Base-by-base conservation (phyloP, 768 basidiomycete species). In the Phylloporus sp. region DNA sequence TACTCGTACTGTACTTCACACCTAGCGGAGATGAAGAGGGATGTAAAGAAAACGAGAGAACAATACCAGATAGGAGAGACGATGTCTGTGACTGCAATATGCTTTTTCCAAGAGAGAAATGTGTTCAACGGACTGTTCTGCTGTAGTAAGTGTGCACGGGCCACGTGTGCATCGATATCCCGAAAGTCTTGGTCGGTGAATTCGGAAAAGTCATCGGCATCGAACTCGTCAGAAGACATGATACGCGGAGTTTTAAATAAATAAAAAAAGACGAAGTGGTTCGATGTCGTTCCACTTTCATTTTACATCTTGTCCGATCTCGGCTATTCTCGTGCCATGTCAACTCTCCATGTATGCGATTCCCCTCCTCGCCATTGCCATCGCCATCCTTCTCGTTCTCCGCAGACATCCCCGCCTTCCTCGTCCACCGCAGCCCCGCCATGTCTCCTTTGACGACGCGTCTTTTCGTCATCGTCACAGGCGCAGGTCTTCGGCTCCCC, bases 1-100 rank as follows among this genome's bases (percentile, higher is more conserved):
- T 91, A 91, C 57, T 91, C 86, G 63, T 80, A 82, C 63, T 89
- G 86, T 6, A 88, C 77, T 61, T 89, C 88, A 60, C 88, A 91
- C 88, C 88, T 89, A 31, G 49, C 13, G 32, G 20, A 27, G 42
- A 26, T 49, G n/a, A 11, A 8, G 11, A 28, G 47, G 62, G 54
- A 39, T 45, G 39, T 28, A 13, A 11, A 26, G 12, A 12, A 3
- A n/a, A 8, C 4, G 18, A 6, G 18, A 24, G 35, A 8, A 2
- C 44, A 10, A 50, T 66, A 85, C 86, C 86, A 89, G 4, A 80
- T 66, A 9, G 81, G 82, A 12, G 76, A 70, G 24, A 79, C 75
- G 13, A 88, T 66, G 63, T 88, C 86, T 0, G 85, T 79, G 20
- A 88, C 86, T 2, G 80, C 80, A 12, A 89, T 60, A 11, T 70